Conservation (phyloP, 176 grass and related monocot genomes). For the Carex parvula region DNA sequence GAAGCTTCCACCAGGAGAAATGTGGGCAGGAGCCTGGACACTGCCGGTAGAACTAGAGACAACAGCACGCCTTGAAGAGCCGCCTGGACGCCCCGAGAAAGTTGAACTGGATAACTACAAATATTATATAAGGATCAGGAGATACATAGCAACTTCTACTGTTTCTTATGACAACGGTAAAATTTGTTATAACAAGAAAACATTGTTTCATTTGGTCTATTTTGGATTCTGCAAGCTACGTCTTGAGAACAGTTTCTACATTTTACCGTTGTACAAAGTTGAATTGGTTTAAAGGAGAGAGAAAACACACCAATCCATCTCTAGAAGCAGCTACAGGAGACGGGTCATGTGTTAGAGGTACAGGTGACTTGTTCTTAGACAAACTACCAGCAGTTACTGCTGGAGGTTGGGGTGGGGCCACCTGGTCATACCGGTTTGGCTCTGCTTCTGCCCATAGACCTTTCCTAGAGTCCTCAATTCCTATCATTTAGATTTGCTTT, state of each 20-base stretch:
- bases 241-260: constrained; percentile 4
- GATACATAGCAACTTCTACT: constrained; percentile 31
- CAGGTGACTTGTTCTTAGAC: constrained; percentile 60
- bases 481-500: constrained; percentile 37
- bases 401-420: constrained; percentile 38
- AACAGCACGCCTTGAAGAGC: constrained; percentile 74
- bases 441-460: constrained; percentile 58
- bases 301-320: constrained; percentile 65
- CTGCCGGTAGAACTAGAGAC: constrained; percentile 41
- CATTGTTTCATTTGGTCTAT: constrained; percentile 4
- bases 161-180: constrained; percentile 2
- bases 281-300: constrained; percentile 6
- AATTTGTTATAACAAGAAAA: constrained; percentile 6
- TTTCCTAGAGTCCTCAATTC: constrained; percentile 51
- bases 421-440: constrained; percentile 38
- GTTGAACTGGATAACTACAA: constrained; percentile 75
- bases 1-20: constrained; percentile 43
- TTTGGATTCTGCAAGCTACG: constrained; percentile 12
- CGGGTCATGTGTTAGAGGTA: constrained; percentile 34
- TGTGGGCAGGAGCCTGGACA: constrained; percentile 27
- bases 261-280: constrained; percentile 9
- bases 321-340: constrained; percentile 29
- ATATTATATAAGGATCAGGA: constrained; percentile 47
- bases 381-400: constrained; percentile 50
- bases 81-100: constrained; percentile 60